Conservation (phyloP, 2,329 filamentous ascomycete genomes). For the Botrytis porri region DNA sequence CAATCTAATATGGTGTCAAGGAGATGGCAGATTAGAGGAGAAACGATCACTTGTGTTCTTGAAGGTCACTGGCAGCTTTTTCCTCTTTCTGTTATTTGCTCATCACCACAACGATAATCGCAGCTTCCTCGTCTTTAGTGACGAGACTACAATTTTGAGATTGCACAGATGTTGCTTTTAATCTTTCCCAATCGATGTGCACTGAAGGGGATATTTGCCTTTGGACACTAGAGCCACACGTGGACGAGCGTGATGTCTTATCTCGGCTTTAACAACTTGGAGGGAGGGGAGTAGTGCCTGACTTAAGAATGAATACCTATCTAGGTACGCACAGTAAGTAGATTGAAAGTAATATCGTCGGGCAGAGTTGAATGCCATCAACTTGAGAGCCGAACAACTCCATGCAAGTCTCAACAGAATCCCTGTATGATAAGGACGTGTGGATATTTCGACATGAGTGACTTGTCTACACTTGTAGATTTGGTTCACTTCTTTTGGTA, state of each 20-base stretch:
- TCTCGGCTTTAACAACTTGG: background rate
- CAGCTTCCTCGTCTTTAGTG: background rate
- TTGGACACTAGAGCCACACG: background rate
- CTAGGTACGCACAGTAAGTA: background rate
- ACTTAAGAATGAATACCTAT: background rate
- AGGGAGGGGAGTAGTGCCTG: background rate
- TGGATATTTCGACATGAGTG: background rate
- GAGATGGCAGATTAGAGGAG: too few species aligned
- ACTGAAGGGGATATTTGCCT: background rate
- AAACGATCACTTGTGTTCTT: background rate
- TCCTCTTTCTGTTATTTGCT: background rate
- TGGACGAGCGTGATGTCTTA: background rate
- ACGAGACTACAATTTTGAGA: background rate
- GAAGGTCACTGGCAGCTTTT: background rate
- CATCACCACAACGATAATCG: background rate
- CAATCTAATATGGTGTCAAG: background rate
- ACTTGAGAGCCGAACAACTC: background rate
- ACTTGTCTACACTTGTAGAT: background rate
- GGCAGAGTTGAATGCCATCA: background rate
- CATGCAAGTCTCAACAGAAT: background rate
- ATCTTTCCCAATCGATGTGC: background rate
- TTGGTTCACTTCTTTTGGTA: background rate
- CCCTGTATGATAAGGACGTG: too few species aligned
- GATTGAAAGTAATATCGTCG: background rate
- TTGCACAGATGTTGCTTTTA: background rate